phyloP scores from a whole-genome alignment of 768 basidiomycete species.

The Podaxis sp. region DNA sequence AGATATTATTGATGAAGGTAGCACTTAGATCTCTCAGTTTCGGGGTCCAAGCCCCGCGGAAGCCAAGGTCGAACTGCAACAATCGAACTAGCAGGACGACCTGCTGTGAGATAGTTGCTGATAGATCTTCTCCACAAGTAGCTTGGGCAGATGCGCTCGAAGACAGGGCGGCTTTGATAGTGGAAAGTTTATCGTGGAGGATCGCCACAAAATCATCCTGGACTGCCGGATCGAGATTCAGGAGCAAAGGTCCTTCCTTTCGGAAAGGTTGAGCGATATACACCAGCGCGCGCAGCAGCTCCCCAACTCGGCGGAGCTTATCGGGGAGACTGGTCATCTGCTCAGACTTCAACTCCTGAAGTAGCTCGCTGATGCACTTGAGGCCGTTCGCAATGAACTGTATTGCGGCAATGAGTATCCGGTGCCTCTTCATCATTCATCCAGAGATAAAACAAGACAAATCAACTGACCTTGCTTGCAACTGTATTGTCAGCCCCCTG shows the following conservation, averaged over 20 bases:
- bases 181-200: slow-evolving; percentile 44
- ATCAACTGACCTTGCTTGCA: slow-evolving; percentile 58
- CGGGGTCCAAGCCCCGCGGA: slow-evolving; percentile 54
- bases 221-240: slow-evolving; percentile 49
- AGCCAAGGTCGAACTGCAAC: slow-evolving; percentile 72
- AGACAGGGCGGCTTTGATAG: slow-evolving; percentile 30
- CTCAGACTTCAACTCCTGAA: slow-evolving; percentile 33
- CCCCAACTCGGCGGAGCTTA: slow-evolving; percentile 56
- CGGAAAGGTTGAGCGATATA: slow-evolving; percentile 69
- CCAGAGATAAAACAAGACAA: neutral
- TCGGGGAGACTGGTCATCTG: slow-evolving; percentile 32
- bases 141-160: slow-evolving; percentile 26
- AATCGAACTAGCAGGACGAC: slow-evolving; percentile 63
- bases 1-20: slow-evolving; percentile 41
- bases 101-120: slow-evolving; percentile 20
- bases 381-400: slow-evolving; percentile 80
- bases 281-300: slow-evolving; percentile 68
- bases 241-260: slow-evolving; percentile 39
- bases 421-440: slow-evolving; percentile 1
- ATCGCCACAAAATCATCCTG: slow-evolving; percentile 60
- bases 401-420: slow-evolving; percentile 2
- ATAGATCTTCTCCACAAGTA: slow-evolving; percentile 19
- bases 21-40: slow-evolving; percentile 47
- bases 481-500: slow-evolving; percentile 66
- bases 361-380: slow-evolving; percentile 58